phyloP scores from a whole-genome alignment of 345 rosid species.

The Noccaea bulbosa region DNA sequence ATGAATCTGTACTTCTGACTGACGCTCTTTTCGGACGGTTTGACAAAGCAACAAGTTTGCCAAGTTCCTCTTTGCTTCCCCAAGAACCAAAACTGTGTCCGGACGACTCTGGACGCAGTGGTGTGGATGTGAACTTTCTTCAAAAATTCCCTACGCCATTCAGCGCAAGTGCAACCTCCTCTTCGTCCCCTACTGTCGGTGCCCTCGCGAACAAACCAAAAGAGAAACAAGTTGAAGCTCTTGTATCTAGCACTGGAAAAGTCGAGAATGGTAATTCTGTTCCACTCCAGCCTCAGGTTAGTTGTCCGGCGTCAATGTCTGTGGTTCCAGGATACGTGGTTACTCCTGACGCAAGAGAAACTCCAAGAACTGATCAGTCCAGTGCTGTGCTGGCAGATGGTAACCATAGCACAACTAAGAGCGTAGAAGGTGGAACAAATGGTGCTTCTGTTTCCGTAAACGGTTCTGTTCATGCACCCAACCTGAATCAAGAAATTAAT shows the following conservation, averaged over 20 bases:
- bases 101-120: conserved; percentile 22
- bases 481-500: conserved; percentile 51
- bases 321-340: conserved; percentile 44
- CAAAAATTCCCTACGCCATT: conserved; percentile 35
- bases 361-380: conserved; percentile 44
- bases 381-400: conserved; percentile 47
- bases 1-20: conserved; percentile 68
- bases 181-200: conserved; percentile 46
- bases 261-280: conserved; percentile 43
- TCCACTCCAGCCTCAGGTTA: conserved; percentile 47
- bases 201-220: conserved; percentile 44
- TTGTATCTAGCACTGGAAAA: conserved; percentile 40
- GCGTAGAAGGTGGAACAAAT: conserved; percentile 51
- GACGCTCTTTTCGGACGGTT: conserved; percentile 65
- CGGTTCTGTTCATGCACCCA: conserved; percentile 50
- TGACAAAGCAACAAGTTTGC: conserved; percentile 42
- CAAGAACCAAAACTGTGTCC: conserved; percentile 29
- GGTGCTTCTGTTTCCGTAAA: conserved; percentile 46
- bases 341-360: conserved; percentile 43
- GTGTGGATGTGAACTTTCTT: conserved; percentile 47
- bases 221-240: conserved; percentile 43
- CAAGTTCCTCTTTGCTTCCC: conserved; percentile 37
- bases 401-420: conserved; percentile 50
- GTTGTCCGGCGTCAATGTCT: conserved; percentile 43
- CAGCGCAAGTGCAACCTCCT: conserved; percentile 46